These are phyloP conservation scores for Hypoxylon sp. DNA, from an alignment of 2,329 filamentous ascomycete species.

Conservation along the genomic window DNA sequence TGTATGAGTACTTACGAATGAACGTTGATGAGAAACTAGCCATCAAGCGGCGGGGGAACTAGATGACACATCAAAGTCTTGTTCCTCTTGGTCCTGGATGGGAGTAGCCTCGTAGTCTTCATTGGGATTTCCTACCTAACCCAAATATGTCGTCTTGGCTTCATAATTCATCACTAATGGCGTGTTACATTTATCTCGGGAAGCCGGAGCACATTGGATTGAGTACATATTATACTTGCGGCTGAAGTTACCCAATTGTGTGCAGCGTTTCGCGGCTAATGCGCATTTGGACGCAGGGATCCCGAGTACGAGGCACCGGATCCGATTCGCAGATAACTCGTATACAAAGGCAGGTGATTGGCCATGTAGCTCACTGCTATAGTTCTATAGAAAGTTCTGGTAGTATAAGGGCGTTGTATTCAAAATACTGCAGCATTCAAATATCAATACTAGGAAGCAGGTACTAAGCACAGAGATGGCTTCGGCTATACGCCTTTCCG, in stretches of 20 bases:
- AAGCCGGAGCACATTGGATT: constrained; percentile 1
- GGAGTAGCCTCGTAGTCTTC: background rate
- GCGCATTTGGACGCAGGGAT: constrained; percentile 55
- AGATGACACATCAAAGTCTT: background rate
- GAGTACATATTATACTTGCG: constrained; percentile 1
- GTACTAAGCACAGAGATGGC: background rate
- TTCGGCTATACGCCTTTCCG: background rate
- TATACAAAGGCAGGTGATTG: background rate
- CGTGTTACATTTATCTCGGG: background rate
- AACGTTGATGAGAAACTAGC: background rate
- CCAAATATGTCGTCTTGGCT: background rate
- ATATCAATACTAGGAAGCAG: no score
- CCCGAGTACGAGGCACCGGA: constrained; percentile 24
- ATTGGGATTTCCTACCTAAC: background rate
- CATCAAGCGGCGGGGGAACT: background rate
- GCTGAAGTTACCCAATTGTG: constrained; percentile 2
- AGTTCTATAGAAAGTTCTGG: background rate
- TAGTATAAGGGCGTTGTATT: background rate
- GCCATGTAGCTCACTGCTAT: background rate
- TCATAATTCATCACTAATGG: background rate
- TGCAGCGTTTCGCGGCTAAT: constrained; percentile 8
- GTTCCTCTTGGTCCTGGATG: background rate
- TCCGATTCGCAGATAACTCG: constrained; percentile 6
- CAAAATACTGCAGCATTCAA: background rate
- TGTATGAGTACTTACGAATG: background rate